Evolutionary conservation across 805 yeast genomes (phyloP).

Genomic region (Millerozyma acaciae): DNA sequence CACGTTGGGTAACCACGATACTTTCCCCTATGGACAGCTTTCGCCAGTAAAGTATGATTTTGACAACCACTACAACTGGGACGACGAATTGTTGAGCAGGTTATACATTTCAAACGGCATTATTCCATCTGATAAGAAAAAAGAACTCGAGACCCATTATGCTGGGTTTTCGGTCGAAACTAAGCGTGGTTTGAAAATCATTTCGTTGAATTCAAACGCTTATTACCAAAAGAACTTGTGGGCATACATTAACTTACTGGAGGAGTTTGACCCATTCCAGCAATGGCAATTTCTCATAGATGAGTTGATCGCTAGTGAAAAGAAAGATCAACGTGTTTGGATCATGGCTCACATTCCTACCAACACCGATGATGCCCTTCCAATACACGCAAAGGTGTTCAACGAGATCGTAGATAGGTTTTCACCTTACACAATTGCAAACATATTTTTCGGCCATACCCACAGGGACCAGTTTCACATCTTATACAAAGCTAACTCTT

Average conservation of each 20-base stretch:
- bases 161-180: conserved; percentile 60
- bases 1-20: conserved; percentile 68
- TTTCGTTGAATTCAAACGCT: conserved; percentile 62
- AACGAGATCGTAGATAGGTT: conserved; percentile 60
- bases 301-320: conserved; percentile 60
- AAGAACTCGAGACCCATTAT: conserved; percentile 37
- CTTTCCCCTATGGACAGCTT: conserved; percentile 67
- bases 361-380: conserved; percentile 52
- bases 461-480: conserved; percentile 66
- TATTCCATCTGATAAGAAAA: conserved; percentile 9
- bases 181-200: conserved; percentile 52
- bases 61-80: conserved; percentile 33
- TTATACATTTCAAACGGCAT: conserved; percentile 34
- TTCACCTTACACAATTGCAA: conserved; percentile 66
- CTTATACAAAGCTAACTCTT: conserved; percentile 47
- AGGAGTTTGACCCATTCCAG: conserved; percentile 60
- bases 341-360: conserved; percentile 66
- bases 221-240: conserved; percentile 60
- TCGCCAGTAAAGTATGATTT: conserved; percentile 43
- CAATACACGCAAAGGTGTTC: conserved; percentile 55
- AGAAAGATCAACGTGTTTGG: conserved; percentile 64
- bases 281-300: conserved; percentile 56
- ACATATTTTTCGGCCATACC: conserved; percentile 67
- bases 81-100: conserved; percentile 33
- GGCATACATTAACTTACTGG: conserved; percentile 49